Evolutionary conservation across 1,139 yeast genomes (phyloP).

Genomic region (Insectozyma bohioensis): DNA sequence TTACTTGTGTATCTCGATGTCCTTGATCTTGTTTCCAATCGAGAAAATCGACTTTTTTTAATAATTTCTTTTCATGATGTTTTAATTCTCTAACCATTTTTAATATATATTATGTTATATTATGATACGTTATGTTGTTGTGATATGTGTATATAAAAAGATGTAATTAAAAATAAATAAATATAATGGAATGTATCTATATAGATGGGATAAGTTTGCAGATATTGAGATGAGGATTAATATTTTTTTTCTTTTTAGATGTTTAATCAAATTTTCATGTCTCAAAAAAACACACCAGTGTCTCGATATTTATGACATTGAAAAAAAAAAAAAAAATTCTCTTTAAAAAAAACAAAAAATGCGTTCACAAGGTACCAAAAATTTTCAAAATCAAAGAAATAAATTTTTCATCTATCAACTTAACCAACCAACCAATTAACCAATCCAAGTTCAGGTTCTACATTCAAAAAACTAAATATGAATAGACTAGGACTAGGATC

Average conservation of each 20-base stretch:
- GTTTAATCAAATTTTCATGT: too few species aligned
- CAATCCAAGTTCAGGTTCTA: too few species aligned
- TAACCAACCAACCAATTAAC: not conserved
- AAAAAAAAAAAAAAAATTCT: too few species aligned
- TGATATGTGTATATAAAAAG: too few species aligned
- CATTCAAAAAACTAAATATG: not conserved
- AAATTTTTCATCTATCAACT: not conserved
- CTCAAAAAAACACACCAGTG: too few species aligned
- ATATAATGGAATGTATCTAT: too few species aligned
- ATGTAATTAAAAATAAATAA: too few species aligned
- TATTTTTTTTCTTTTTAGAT: too few species aligned
- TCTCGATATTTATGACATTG: too few species aligned
- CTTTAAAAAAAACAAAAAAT: not conserved
- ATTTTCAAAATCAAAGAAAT: constrained; percentile 1
- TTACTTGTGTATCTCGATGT: constrained; percentile 92
- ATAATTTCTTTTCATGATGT: constrained; percentile 91
- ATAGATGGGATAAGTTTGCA: too few species aligned
- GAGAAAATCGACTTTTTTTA: constrained; percentile 93
- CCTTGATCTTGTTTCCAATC: constrained; percentile 98
- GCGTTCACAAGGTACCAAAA: not conserved
- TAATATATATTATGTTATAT: not conserved
- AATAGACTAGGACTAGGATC: not conserved
- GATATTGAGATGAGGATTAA: constrained; percentile 4
- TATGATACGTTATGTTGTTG: too few species aligned
- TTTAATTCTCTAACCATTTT: constrained; percentile 92